Percentiles rank a stretch among this genome's conserved stretches.
phyloP scores from a whole-genome alignment of 495 filamentous ascomycete species.

The Trichoderma asperelloides region DNA sequence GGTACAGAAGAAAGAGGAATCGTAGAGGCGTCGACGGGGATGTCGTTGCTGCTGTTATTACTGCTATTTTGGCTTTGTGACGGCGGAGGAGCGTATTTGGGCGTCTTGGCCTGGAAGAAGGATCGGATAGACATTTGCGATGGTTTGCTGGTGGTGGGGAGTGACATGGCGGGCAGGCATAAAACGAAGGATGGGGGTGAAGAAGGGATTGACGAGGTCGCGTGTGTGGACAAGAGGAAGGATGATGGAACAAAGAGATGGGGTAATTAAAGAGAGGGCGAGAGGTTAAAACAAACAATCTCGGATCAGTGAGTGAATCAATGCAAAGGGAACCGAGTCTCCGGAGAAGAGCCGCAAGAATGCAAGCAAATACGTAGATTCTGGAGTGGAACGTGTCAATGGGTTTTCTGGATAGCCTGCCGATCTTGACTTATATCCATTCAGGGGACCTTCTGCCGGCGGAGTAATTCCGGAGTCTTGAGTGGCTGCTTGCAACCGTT shows the following conservation, averaged over 20 bases:
- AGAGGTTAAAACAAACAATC: not conserved
- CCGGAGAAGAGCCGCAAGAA: not conserved
- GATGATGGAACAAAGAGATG: not conserved
- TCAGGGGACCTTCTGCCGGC: too few species aligned
- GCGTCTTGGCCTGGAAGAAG: slow-evolving; percentile 37
- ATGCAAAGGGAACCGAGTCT: not conserved
- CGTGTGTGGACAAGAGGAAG: not conserved
- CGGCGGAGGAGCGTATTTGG: slow-evolving; percentile 33
- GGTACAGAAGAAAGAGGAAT: too few species aligned
- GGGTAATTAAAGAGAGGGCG: not conserved
- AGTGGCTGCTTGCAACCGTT: too few species aligned
- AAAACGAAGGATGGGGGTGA: slow-evolving; percentile 3
- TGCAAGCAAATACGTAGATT: not conserved
- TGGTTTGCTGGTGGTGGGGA: slow-evolving; percentile 20
- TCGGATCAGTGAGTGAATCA: not conserved
- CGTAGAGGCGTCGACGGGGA: slow-evolving; percentile 12
- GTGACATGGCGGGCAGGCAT: slow-evolving; percentile 18
- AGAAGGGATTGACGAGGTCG: not conserved
- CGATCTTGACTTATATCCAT: not conserved
- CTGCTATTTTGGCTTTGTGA: slow-evolving; percentile 3
- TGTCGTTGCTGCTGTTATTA: slow-evolving; percentile 9
- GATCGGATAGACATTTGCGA: slow-evolving; percentile 41
- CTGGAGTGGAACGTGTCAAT: not conserved
- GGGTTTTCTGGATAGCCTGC: not conserved
- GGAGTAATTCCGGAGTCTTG: too few species aligned